phyloP scores from a whole-genome alignment of 257 asterid species.

The Solanum pinnatisectum region DNA sequence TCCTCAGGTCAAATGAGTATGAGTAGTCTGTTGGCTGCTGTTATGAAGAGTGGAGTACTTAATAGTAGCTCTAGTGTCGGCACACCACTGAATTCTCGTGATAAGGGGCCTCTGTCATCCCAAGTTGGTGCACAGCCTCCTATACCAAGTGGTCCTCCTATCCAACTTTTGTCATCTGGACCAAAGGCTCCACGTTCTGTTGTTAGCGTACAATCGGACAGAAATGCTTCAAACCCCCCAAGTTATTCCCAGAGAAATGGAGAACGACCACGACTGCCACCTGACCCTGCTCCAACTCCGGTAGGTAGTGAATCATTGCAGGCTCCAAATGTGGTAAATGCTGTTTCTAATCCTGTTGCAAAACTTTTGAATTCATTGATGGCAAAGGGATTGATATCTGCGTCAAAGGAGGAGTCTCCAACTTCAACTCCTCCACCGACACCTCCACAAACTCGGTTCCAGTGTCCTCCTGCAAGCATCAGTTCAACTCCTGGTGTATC shows the following conservation, averaged over 20 bases:
- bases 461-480: conserved; percentile 23
- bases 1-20: conserved; percentile 49
- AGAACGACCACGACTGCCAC: conserved; percentile 18
- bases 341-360: conserved; percentile 59
- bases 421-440: conserved; percentile 15
- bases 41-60: conserved; percentile 40
- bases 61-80: conserved; percentile 19
- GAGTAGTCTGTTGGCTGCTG: conserved; percentile 44
- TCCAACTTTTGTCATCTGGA: conserved; percentile 5
- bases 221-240: conserved; percentile 10
- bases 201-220: conserved; percentile 6
- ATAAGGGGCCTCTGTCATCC: conserved; percentile 16
- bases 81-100: conserved; percentile 24
- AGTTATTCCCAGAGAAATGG: conserved; percentile 26
- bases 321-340: conserved; percentile 22
- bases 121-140: conserved; percentile 10
- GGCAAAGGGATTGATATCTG: conserved; percentile 68
- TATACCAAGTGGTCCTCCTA: conserved; percentile 20
- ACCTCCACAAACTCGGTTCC: conserved; percentile 26
- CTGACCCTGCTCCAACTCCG: conserved; percentile 18
- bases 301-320: conserved; percentile 21
- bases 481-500: conserved; percentile 28
- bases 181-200: conserved; percentile 1
- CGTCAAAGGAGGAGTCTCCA: conserved; percentile 36
- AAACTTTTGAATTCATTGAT: conserved; percentile 74